Conservation (phyloP, 1,139 yeast species). For the Nakaseomyces uthaithaninus region DNA sequence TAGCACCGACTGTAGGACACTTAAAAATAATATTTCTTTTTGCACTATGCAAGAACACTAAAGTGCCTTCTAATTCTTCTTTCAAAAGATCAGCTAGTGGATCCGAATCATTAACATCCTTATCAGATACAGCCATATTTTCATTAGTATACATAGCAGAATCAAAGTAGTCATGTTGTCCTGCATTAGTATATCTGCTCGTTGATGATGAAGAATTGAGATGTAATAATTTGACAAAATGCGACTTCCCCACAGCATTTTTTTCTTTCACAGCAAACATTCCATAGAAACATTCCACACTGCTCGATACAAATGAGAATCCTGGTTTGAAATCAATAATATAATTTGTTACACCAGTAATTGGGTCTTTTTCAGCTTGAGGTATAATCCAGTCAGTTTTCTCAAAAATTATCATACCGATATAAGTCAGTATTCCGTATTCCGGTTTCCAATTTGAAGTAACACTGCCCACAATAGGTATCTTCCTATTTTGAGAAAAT, state of each 20-base stretch:
- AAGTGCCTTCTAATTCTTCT: slow-evolving; percentile 11
- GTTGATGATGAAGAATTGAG: neutral
- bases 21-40: slow-evolving; percentile 30
- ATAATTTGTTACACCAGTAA: slow-evolving; percentile 24
- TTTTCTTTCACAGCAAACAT: slow-evolving; percentile 20
- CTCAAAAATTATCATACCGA: slow-evolving; percentile 40
- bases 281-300: slow-evolving; percentile 17
- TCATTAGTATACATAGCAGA: slow-evolving; percentile 5
- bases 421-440: slow-evolving; percentile 38
- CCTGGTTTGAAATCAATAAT: slow-evolving; percentile 23
- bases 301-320: slow-evolving; percentile 10
- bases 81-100: neutral
- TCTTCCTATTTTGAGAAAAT: slow-evolving; percentile 17
- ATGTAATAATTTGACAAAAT: slow-evolving; percentile 4
- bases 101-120: slow-evolving; percentile 3
- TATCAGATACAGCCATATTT: neutral
- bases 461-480: slow-evolving; percentile 25
- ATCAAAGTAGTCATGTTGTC: neutral
- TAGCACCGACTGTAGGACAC: slow-evolving; percentile 33
- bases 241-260: slow-evolving; percentile 10
- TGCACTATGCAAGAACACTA: slow-evolving; percentile 26
- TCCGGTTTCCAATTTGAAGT: slow-evolving; percentile 36
- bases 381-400: slow-evolving; percentile 29
- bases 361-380: slow-evolving; percentile 18
- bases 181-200: neutral